A percentile compares a stretch with the other conserved stretches of the same genome.
Evolutionary conservation across 129 eudicot genomes (phyloP).

Genomic region (Ambrosia artemisiifolia): DNA sequence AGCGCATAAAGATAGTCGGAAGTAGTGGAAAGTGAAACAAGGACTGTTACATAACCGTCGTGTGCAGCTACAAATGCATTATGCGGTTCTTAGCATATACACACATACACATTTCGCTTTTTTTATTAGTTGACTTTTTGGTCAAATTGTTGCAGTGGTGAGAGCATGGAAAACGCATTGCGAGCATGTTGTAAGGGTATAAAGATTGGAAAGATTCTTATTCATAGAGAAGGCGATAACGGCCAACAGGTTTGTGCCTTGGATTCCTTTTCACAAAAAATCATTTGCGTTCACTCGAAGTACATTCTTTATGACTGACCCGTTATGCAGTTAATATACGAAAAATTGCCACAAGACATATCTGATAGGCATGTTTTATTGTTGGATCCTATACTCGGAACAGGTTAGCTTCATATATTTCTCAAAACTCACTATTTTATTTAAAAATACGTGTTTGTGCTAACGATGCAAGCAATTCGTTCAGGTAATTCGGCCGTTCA

Average conservation of each 20-base stretch:
- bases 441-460: neutral
- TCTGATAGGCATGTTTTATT: conserved; percentile 85
- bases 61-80: no score
- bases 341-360: conserved; percentile 87
- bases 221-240: conserved; percentile 94
- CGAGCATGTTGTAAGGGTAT: conserved; percentile 98
- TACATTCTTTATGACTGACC: neutral
- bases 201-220: conserved; percentile 91
- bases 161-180: conserved; percentile 98
- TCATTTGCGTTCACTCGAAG: neutral
- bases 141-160: conserved; percentile 59
- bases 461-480: conserved; percentile 17
- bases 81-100: no score
- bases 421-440: neutral
- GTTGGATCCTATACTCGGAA: conserved; percentile 91
- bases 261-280: neutral
- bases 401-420: conserved; percentile 47
- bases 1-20: no score
- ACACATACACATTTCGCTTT: neutral
- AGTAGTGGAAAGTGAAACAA: no score
- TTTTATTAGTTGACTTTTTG: neutral
- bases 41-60: no score
- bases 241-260: conserved; percentile 72
- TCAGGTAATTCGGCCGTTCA: conserved; percentile 97
- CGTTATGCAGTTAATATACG: conserved; percentile 69